Percentiles rank a stretch among this genome's conserved stretches.
These are phyloP conservation scores for Terana coerulea DNA, from an alignment of 768 basidiomycete genomes.

Conservation along the genomic window DNA sequence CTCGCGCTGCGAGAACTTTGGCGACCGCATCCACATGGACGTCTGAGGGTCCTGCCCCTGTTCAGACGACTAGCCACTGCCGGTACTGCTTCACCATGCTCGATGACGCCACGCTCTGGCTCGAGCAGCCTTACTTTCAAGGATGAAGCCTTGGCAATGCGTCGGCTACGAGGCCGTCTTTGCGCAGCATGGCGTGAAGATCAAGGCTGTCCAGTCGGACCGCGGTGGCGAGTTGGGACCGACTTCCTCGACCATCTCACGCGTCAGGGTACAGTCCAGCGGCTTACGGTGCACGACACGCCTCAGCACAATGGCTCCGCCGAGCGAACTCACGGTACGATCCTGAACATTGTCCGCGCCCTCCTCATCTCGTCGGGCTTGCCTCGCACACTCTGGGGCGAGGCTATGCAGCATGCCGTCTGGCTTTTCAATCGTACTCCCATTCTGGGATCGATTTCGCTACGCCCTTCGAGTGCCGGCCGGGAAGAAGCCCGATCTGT, in stretches of 20 bases:
- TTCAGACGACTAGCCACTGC: background rate
- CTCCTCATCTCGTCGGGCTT: background rate
- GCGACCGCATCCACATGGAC: constrained; percentile 4
- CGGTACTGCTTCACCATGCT: background rate
- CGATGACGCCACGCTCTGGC: constrained; percentile 2
- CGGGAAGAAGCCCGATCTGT: too few species aligned
- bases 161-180: background rate
- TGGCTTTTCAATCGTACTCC: background rate
- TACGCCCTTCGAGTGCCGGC: too few species aligned
- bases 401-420: too few species aligned
- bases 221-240: constrained; percentile 22
- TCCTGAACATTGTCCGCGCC: constrained; percentile 5
- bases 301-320: constrained; percentile 25
- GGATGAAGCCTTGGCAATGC: background rate
- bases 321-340: constrained; percentile 15
- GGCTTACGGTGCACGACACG: constrained; percentile 19
- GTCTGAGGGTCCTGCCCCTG: constrained; percentile 1
- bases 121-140: background rate
- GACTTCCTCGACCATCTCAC: constrained; percentile 15
- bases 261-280: constrained; percentile 12
- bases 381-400: too few species aligned
- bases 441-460: too few species aligned
- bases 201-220: constrained; percentile 25
- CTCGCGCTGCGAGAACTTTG: background rate
- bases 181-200: too few species aligned